Evolutionary conservation across 768 basidiomycete species (phyloP), one percentile per base, ranked within the genome.

Genomic region (Russula virescens): DNA sequence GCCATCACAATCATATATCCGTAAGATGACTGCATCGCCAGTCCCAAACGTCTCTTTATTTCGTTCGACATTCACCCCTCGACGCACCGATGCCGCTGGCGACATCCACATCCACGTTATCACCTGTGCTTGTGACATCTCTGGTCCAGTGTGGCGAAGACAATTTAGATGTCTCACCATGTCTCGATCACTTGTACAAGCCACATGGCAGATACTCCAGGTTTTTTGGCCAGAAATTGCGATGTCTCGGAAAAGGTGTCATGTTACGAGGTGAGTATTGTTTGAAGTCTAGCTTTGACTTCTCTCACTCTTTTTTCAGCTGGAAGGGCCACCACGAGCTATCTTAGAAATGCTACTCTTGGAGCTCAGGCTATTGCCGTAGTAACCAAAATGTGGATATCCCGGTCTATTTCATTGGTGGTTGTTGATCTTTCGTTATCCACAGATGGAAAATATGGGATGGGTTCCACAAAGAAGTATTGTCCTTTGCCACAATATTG

Each of bases 391-490:
- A 64, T 64, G 63, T 64, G 38, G 49, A 18, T 43, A 25, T 21
- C 23, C 7, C 23, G 9, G 18, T 64, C 38, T 26, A n/a, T 23
- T 21, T 50, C n/a, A 25, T 25, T 45, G 25, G 25, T 16, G 11
- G 16, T 25, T 55, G 21, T 31, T 55, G n/a, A 38, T 9, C 9
- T 8, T 45, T 16, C 35, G 40, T 59, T 43, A 7, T 49, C 8
- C 5, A 23, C 23, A 64, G 63, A 60, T 64, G 63, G 63, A 64
- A 60, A 0, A 64, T 64, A 25, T 64, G 63, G 63, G 63, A 64
- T 23, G 63, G 63, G 9, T 55, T 64, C 42, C 63, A 64, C 53
- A 60, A 64, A 64, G 63, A 64, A 18, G 63, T 64, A 60, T 31
- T 19, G 8, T 2, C 7, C 23, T 23, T 28, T 10, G 21, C 18